Conservation (phyloP, 225 moss, liverwort and hornwort genomes). For the Pleurozium schreberi region DNA sequence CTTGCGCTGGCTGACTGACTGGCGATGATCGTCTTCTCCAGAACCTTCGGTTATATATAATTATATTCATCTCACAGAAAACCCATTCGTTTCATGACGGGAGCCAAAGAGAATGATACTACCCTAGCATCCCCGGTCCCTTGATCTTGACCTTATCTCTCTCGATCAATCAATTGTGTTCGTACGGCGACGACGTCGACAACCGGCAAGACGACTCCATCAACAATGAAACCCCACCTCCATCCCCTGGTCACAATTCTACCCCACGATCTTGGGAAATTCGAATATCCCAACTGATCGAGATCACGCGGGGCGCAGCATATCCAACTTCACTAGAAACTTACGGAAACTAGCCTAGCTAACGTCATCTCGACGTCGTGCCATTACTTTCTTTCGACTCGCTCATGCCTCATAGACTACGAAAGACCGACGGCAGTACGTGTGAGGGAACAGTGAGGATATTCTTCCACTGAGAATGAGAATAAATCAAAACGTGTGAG, state of each 20-base stretch:
- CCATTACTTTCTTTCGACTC: not conserved
- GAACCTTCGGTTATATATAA: not conserved
- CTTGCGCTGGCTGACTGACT: not conserved
- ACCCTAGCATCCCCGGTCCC: not conserved
- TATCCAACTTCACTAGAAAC: not conserved
- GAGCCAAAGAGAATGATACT: not conserved
- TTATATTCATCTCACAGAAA: too few relatives aligned
- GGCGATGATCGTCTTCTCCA: not conserved
- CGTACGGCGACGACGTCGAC: not conserved
- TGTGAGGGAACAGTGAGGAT: not conserved
- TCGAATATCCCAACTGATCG: not conserved
- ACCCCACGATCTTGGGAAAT: not conserved
- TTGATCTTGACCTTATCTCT: not conserved
- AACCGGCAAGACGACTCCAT: not conserved
- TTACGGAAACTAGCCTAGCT: not conserved
- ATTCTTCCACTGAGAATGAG: not conserved
- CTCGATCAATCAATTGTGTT: too few relatives aligned
- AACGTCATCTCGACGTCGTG: not conserved
- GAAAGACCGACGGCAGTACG: not conserved
- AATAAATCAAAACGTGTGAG: not conserved
- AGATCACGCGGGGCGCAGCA: not conserved
- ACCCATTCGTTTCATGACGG: not conserved
- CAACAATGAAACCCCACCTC: not conserved
- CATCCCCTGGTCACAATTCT: not conserved
- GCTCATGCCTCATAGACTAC: not conserved